Evolutionary conservation across 2,329 filamentous ascomycete genomes (phyloP).

Genomic region (Mycosphaerella sp.): DNA sequence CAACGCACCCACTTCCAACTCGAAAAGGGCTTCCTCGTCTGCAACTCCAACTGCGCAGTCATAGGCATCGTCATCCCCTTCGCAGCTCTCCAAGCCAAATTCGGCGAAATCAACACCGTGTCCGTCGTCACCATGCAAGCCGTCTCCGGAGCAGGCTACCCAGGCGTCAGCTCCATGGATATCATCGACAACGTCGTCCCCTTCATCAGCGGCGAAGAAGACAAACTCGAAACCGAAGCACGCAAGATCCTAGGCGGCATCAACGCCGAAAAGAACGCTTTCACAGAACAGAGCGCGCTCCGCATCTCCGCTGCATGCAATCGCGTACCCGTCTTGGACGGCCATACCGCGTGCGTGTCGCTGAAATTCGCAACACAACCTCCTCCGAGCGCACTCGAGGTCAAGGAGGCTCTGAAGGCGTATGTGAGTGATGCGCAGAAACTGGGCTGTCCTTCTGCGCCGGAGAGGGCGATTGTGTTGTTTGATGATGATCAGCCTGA

Average conservation of each 20-base stretch:
- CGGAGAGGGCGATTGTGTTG: constrained; percentile 72
- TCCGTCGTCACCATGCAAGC: constrained; percentile 94
- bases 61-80: constrained; percentile 95
- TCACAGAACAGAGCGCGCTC: constrained; percentile 67
- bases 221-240: constrained; percentile 91
- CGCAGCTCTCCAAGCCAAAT: constrained; percentile 77
- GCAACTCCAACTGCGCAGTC: constrained; percentile 97
- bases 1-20: constrained; percentile 69
- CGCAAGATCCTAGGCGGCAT: constrained; percentile 84
- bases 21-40: constrained; percentile 84
- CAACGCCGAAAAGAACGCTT: constrained; percentile 64
- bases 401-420: constrained; percentile 69
- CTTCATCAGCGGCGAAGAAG: constrained; percentile 88
- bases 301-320: constrained; percentile 84
- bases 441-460: constrained; percentile 82
- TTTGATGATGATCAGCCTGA: constrained; percentile 71
- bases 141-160: constrained; percentile 86
- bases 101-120: constrained; percentile 70
- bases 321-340: constrained; percentile 88
- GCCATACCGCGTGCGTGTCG: constrained; percentile 91
- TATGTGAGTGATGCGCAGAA: constrained; percentile 78
- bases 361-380: constrained; percentile 72
- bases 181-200: constrained; percentile 94
- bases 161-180: constrained; percentile 88
- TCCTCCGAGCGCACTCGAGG: constrained; percentile 65